phyloP scores from a whole-genome alignment of 2,329 filamentous ascomycete genomes.

The Rachicladosporium sp. region DNA sequence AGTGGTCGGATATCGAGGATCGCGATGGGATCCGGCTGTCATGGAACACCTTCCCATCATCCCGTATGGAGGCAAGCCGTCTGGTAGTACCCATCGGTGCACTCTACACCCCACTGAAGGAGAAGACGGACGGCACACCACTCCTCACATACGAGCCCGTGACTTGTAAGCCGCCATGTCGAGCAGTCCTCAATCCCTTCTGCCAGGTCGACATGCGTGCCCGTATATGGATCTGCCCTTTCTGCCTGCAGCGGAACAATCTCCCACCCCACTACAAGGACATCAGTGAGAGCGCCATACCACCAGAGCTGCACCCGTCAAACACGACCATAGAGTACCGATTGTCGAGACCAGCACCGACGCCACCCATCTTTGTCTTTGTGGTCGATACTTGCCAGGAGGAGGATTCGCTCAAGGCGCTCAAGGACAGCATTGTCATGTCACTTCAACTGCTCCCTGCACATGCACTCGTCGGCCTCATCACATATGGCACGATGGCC shows the following conservation, averaged over 20 bases:
- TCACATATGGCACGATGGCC: conserved; percentile 88
- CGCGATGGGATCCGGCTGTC: conserved; percentile 89
- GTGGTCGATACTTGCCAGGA: conserved; percentile 83
- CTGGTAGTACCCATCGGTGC: conserved; percentile 75
- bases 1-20: conserved; percentile 94
- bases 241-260: conserved; percentile 72
- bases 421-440: conserved; percentile 80
- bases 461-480: conserved; percentile 68
- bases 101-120: conserved; percentile 89
- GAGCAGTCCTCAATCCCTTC: conserved; percentile 91
- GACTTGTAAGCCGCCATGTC: conserved; percentile 89
- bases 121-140: conserved; percentile 71
- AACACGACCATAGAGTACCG: conserved; percentile 88
- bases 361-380: conserved; percentile 74
- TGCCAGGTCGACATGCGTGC: conserved; percentile 80
- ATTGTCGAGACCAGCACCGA: conserved; percentile 69
- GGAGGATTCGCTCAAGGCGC: conserved; percentile 67
- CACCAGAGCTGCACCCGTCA: conserved; percentile 66
- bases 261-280: conserved; percentile 82
- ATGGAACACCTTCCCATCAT: conserved; percentile 98
- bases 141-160: conserved; percentile 92
- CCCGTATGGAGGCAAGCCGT: conserved; percentile 59
- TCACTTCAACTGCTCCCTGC: conserved; percentile 71
- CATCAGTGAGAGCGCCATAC: conserved; percentile 71
- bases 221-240: conserved; percentile 78